Evolutionary conservation across 495 filamentous ascomycete genomes (phyloP), one percentile per base, ranked within the genome.

Genomic region (Penicillium paxilli): DNA sequence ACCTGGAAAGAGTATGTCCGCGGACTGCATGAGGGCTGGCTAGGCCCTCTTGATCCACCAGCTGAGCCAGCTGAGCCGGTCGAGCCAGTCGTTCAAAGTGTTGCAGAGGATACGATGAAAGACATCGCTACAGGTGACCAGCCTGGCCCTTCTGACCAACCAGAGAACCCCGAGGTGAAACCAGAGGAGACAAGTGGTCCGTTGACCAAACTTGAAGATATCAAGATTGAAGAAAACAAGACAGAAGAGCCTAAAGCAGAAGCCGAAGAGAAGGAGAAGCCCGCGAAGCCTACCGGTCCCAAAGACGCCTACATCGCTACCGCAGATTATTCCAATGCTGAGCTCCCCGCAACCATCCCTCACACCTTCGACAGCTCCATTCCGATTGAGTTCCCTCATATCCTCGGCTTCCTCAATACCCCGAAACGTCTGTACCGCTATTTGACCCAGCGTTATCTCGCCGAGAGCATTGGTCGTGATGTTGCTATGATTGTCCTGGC

Each of bases 1-100:
- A 88, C 92, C 8, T 99, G 94, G 94, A 98, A 97, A 72, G 94
- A 99, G 72, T 99, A 97, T 70, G 73, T 98, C 9, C 83, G 91
- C 22, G 94, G 94, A 22, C 59, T 97, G 52, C 94, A 99, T 57
- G 94, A 99, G 64, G 94, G 94, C 47, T 98, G 95, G 94, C 75
- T 99, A 16, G 94, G 94, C 1, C 92, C 94, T 1, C 73, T 96
- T 21, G 80, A 85, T 60, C 65, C 73, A 44, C 80, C 79, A 12
- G 40, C 56, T 20, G 55, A 64, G 0, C 49, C 55, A 16, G 51
- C 37, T 11, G 59, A 52, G 1, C n/a, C n/a, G n/a, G n/a, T n/a
- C n/a, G 20, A 30, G n/a, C 5, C 30, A 32, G 67, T 73, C 21
- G 47, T 59, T 25, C 45, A 28, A 0, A 54, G 65, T 4, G 62